phyloP scores from a whole-genome alignment of 2,329 filamentous ascomycete species.

The Colletotrichum lindemuthianum region DNA sequence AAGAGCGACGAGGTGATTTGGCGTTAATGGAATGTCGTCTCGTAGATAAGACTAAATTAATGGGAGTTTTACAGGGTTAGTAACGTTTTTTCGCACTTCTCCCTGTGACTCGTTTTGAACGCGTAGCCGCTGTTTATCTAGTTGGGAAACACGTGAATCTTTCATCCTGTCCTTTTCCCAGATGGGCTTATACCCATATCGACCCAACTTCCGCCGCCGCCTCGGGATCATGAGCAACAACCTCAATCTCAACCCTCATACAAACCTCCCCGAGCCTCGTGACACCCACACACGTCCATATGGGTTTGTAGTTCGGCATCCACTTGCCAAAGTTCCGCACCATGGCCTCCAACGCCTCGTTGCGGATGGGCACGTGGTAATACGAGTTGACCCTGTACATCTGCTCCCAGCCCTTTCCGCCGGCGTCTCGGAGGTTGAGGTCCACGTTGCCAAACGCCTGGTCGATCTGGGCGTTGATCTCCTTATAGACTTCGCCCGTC shows the following conservation, averaged over 20 bases:
- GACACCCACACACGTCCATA: slow-evolving; percentile 66
- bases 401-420: slow-evolving; percentile 66
- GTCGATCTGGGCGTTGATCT: slow-evolving; percentile 58
- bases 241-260: slow-evolving; percentile 70
- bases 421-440: slow-evolving; percentile 57
- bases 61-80: slow-evolving; percentile 2
- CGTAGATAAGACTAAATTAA: slow-evolving; percentile 22
- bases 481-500: slow-evolving; percentile 41
- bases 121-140: too few relatives aligned
- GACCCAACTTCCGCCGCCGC: slow-evolving; percentile 40
- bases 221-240: slow-evolving; percentile 56
- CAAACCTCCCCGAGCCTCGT: slow-evolving; percentile 54
- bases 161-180: too few relatives aligned
- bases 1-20: background rate
- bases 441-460: slow-evolving; percentile 68
- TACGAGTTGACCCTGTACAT: slow-evolving; percentile 60
- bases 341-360: slow-evolving; percentile 53
- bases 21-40: slow-evolving; percentile 22
- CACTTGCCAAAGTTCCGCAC: slow-evolving; percentile 58
- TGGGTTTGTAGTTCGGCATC: slow-evolving; percentile 62
- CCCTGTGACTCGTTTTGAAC: background rate
- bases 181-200: too few relatives aligned
- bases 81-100: too few relatives aligned
- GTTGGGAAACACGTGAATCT: too few relatives aligned
- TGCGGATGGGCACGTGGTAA: slow-evolving; percentile 54